Conservation (phyloP, 371 early-diverging fungal species). For the Phascolomyces articulosus region DNA sequence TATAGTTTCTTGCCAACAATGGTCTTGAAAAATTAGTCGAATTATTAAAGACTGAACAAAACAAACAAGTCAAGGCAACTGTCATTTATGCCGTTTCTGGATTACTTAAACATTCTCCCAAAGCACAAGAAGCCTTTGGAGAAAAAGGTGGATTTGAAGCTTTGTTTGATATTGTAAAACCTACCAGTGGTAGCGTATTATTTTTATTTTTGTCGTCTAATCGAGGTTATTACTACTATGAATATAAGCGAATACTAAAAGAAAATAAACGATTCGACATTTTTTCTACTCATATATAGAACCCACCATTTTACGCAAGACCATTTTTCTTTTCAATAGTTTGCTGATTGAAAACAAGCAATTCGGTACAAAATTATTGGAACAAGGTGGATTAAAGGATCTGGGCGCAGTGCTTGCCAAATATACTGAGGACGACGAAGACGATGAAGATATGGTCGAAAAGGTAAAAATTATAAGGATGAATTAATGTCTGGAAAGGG, state of each 20-base stretch:
- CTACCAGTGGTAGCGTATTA: slow-evolving; percentile 30
- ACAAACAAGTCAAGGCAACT: slow-evolving; percentile 68
- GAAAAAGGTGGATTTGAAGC: slow-evolving; percentile 54
- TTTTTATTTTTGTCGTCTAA: background rate
- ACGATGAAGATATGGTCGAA: slow-evolving; percentile 72
- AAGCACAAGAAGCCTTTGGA: slow-evolving; percentile 64
- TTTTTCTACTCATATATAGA: slow-evolving; percentile 44
- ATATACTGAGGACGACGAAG: slow-evolving; percentile 41
- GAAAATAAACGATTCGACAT: no score
- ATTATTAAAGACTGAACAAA: slow-evolving; percentile 55
- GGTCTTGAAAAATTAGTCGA: slow-evolving; percentile 63
- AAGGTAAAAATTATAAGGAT: slow-evolving; percentile 59
- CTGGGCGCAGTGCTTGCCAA: slow-evolving; percentile 39
- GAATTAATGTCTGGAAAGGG: no score
- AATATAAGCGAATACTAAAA: background rate
- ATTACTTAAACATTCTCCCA: slow-evolving; percentile 69
- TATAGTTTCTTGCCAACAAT: slow-evolving; percentile 64
- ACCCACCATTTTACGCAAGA: slow-evolving; percentile 54
- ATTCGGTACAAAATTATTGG: slow-evolving; percentile 25
- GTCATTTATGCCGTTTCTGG: slow-evolving; percentile 82
- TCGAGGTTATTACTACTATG: no score
- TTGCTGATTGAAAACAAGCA: slow-evolving; percentile 56
- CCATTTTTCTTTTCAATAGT: slow-evolving; percentile 65
- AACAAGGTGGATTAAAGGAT: slow-evolving; percentile 43
- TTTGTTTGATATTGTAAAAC: slow-evolving; percentile 50